These are phyloP conservation scores for Quercus variabilis DNA, from an alignment of 306 rosid genomes.

Conservation along the genomic window DNA sequence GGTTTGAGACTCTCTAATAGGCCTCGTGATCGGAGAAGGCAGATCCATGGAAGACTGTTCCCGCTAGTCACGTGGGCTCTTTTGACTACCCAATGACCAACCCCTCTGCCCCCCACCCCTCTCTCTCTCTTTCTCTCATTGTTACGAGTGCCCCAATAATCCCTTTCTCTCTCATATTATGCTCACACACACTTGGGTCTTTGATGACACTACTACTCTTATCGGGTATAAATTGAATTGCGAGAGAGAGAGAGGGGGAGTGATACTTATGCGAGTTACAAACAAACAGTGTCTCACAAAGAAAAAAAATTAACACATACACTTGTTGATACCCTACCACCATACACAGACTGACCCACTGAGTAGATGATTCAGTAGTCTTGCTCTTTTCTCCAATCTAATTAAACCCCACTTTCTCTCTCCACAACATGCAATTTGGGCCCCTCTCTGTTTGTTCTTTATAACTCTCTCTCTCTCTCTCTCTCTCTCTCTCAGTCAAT, in stretches of 20 bases:
- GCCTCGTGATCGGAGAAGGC: slow-evolving; percentile 99
- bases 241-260: not conserved
- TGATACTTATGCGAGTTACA: not conserved
- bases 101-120: not conserved
- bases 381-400: slow-evolving; percentile 1
- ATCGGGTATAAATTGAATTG: slow-evolving; percentile 29
- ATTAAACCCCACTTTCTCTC: slow-evolving; percentile 25
- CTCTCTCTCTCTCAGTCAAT: not conserved
- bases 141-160: not conserved
- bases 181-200: no score
- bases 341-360: slow-evolving; percentile 19
- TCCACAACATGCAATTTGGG: slow-evolving; percentile 40
- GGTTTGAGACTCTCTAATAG: slow-evolving; percentile 35
- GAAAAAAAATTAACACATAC: not conserved
- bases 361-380: slow-evolving; percentile 26
- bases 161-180: not conserved
- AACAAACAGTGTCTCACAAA: not conserved
- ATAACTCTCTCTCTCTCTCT: not conserved
- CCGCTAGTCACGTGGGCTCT: slow-evolving; percentile 88
- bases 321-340: slow-evolving; percentile 36
- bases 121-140: not conserved
- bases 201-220: not conserved
- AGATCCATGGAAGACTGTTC: slow-evolving; percentile 97
- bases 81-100: slow-evolving; percentile 76
- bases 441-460: slow-evolving; percentile 19